Evolutionary conservation across 352 stramenopile species (phyloP), one percentile per base, ranked within the genome.

Genomic region (Saprolegnia diclina): DNA sequence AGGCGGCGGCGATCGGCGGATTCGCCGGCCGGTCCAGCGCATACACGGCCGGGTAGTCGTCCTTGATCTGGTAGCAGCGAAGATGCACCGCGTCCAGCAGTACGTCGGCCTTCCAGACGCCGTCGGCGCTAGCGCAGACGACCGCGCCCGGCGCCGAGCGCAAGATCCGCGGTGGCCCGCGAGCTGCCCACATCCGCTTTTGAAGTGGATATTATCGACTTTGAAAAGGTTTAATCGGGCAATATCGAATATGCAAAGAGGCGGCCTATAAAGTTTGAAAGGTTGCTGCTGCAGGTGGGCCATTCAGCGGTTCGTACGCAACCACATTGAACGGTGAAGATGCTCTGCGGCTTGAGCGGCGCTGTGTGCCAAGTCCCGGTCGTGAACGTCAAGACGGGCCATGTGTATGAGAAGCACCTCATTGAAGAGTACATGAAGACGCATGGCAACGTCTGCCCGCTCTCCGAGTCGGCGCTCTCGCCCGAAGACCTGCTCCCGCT

Each of bases 331-430:
- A 65, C 14, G 35, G 52, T 9, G 61, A 62, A 21, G 18, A 91
- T 94, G 83, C 79, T 93, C 53, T 95, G 85, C 72, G 79, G 77
- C 74, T 74, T 97, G 54, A 93, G 83, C 52, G 89, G 89, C 55
- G 79, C 92, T 65, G 81, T 96, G 71, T 87, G 87, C 21, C 52
- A 78, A 38, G 82, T 95, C 76, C 89, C 89, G 56, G 88, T 97
- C 55, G 84, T 91, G 45, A 87, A 78, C 48, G 70, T 81, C 74
- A 95, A 92, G 73, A 92, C 84, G 9, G 87, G 88, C 42, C 83
- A 91, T 69, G 78, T 96, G 38, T 97, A 93, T 72, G 89, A 97
- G 76, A 92, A 93, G 74, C 74, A 82, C 21, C 76, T 95, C 52
- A 75, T 97, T 67, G 81, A 91, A 56, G 82, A 93, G 75, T 91